phyloP scores from a whole-genome alignment of 2,329 filamentous ascomycete species.

The Xylaria sp. region DNA sequence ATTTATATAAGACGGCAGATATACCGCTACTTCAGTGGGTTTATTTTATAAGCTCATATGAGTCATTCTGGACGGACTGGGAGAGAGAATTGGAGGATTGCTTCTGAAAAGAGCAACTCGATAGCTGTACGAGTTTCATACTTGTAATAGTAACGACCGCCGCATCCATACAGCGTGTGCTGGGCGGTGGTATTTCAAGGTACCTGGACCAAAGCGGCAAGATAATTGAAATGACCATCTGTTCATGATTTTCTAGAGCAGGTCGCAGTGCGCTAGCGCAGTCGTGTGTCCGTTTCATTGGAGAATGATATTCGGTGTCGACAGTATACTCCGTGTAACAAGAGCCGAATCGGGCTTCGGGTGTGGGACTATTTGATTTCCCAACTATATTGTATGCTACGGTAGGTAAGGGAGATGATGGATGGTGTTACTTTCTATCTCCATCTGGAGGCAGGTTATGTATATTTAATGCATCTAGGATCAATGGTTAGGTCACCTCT shows the following conservation, averaged over 20 bases:
- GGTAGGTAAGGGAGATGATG: too few relatives aligned
- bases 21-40: not conserved
- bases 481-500: not conserved
- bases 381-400: not conserved
- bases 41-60: not conserved
- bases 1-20: not conserved
- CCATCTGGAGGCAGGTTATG: not conserved
- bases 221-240: conserved; percentile 13
- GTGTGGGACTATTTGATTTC: conserved; percentile 25
- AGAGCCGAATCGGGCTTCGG: conserved; percentile 21
- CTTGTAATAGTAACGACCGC: not conserved
- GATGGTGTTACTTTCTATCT: too few relatives aligned
- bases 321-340: conserved; percentile 10
- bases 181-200: conserved; percentile 1
- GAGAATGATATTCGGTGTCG: conserved; percentile 6
- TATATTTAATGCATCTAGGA: not conserved
- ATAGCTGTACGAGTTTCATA: conserved; percentile 1
- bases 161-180: not conserved
- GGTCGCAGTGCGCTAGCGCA: not conserved
- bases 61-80: conserved; percentile 2
- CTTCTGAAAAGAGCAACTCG: conserved; percentile 4
- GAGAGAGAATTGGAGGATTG: not conserved
- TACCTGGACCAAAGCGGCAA: conserved; percentile 3
- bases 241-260: conserved; percentile 15
- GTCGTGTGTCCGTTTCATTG: conserved; percentile 14